Percentiles rank a stretch among this genome's conserved stretches.
These are phyloP conservation scores for Fusarium buharicum DNA, from an alignment of 2,329 filamentous ascomycete genomes.

Conservation along the genomic window DNA sequence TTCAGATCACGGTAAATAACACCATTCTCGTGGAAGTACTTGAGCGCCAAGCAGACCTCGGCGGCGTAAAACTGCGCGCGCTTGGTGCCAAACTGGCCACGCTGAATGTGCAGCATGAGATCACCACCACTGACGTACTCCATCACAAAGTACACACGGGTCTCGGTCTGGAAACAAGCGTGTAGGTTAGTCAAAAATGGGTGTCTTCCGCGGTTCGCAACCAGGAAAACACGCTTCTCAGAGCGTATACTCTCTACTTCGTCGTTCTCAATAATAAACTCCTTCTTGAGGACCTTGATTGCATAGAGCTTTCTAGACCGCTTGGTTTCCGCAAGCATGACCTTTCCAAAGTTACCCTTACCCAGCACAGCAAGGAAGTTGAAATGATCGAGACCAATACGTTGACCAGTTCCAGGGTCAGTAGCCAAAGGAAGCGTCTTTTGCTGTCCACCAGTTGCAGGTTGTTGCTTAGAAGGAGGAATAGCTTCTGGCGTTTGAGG, in stretches of 20 bases:
- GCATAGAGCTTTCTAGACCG: slow-evolving; percentile 90
- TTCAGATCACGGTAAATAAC: slow-evolving; percentile 99
- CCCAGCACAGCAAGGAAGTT: slow-evolving; percentile 98
- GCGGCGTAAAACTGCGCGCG: slow-evolving; percentile 98
- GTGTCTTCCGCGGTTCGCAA: slow-evolving; percentile 96
- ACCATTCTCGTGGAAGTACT: slow-evolving; percentile 99
- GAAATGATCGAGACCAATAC: slow-evolving; percentile 97
- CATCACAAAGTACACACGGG: slow-evolving; percentile 98
- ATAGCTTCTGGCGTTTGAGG: slow-evolving; percentile 54
- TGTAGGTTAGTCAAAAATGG: slow-evolving; percentile 95
- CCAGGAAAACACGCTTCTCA: slow-evolving; percentile 95
- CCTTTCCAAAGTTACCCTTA: slow-evolving; percentile 99
- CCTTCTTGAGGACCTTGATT: slow-evolving; percentile 99
- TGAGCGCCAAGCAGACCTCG: slow-evolving; percentile 94
- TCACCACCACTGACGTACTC: slow-evolving; percentile 99
- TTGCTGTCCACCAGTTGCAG: slow-evolving; percentile 50
- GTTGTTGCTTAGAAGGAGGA: slow-evolving; percentile 47
- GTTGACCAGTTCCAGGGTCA: slow-evolving; percentile 76
- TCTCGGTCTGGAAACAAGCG: slow-evolving; percentile 99
- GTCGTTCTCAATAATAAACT: slow-evolving; percentile 99
- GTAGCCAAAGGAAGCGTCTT: slow-evolving; percentile 78
- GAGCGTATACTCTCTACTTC: slow-evolving; percentile 98
- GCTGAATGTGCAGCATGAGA: slow-evolving; percentile 98
- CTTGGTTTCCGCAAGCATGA: slow-evolving; percentile 99
- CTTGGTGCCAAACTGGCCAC: slow-evolving; percentile 94